Evolutionary conservation across 2,329 filamentous ascomycete species (phyloP).

Genomic region (Fusarium pseudograminearum): DNA sequence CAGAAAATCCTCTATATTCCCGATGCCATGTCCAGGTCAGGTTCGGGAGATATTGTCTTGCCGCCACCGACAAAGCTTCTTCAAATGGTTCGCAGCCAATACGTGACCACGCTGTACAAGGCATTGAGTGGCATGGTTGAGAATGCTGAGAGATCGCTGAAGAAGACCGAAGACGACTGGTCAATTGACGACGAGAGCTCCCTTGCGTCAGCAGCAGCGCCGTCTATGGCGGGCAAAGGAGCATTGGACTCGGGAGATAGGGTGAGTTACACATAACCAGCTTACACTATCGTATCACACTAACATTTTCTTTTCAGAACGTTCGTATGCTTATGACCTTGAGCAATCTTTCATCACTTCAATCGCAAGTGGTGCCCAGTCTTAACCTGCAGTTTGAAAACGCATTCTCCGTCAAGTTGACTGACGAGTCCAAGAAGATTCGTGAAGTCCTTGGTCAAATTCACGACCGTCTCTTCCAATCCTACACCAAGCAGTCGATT

Average conservation of each 20-base stretch:
- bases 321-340: slow-evolving; percentile 94
- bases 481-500: slow-evolving; percentile 85
- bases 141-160: slow-evolving; percentile 83
- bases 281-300: slow-evolving; percentile 1
- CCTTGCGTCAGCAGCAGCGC: slow-evolving; percentile 51
- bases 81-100: slow-evolving; percentile 90
- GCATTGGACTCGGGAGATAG: slow-evolving; percentile 68
- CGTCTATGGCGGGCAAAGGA: slow-evolving; percentile 57
- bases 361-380: slow-evolving; percentile 83
- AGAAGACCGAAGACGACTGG: slow-evolving; percentile 74
- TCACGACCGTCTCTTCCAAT: slow-evolving; percentile 89
- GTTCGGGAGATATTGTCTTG: slow-evolving; percentile 80
- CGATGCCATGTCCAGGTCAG: slow-evolving; percentile 82
- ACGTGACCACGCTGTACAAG: slow-evolving; percentile 94
- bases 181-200: slow-evolving; percentile 61
- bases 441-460: slow-evolving; percentile 92
- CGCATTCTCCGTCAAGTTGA: slow-evolving; percentile 92
- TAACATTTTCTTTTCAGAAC: slow-evolving; percentile 67
- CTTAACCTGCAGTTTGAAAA: slow-evolving; percentile 95
- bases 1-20: slow-evolving; percentile 96
- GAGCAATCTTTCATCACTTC: slow-evolving; percentile 88
- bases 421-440: slow-evolving; percentile 92
- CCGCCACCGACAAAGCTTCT: slow-evolving; percentile 88
- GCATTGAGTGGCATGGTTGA: slow-evolving; percentile 96
- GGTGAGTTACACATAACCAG: slow-evolving; percentile 55